Base-by-base conservation (phyloP, 1,284 basidiomycete genomes). In the Papiliotrema fonsecae region DNA sequence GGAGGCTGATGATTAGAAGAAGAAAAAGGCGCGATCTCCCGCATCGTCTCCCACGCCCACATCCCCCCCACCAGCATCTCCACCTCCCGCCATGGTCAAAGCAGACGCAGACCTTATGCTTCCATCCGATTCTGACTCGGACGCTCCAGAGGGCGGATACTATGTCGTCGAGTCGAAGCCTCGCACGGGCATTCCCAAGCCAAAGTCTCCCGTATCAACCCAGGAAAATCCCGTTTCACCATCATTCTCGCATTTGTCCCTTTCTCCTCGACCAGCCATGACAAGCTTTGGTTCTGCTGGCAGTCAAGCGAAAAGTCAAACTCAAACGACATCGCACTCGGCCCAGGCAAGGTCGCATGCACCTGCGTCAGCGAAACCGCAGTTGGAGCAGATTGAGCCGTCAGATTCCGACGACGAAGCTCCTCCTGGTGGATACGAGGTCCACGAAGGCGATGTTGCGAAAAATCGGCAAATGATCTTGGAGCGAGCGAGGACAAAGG, bases 341-440 rank as follows among this genome's bases (percentile, higher is more conserved):
- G 13, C 50, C 0, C 21, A 19, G 21, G 48, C 32, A 6, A 7
- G 16, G 22, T 31, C 26, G 19, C 31, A 16, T 21, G 7, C 51
- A 18, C 45, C 13, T 14, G 40, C 40, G 31, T 43, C 19, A 37
- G 47, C 44, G 3, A 47, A 53, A 7, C 37, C 14, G 36, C 40
- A 42, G 24, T 14, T n/a, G 24, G 51, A 42, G 25, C 52, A 57
- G 13, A 65, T 74, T 58, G 62, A 64, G 24, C 62, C 64, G 3
- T 70, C 68, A 4, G 70, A 73, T 42, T 74, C 72, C 13, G 72
- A 74, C 56, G 72, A 74, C 9, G 72, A 74, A n/a, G 61, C 60
- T 2, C 70, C 72, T 1, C 50, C 58, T 1, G 69, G 67, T 5
- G 70, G 69, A 0, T 74, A 70, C 40, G 51, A 64, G 35, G 52